Evolutionary conservation across 495 filamentous ascomycete genomes (phyloP).

Genomic region (Hyaloscypha variabilis): DNA sequence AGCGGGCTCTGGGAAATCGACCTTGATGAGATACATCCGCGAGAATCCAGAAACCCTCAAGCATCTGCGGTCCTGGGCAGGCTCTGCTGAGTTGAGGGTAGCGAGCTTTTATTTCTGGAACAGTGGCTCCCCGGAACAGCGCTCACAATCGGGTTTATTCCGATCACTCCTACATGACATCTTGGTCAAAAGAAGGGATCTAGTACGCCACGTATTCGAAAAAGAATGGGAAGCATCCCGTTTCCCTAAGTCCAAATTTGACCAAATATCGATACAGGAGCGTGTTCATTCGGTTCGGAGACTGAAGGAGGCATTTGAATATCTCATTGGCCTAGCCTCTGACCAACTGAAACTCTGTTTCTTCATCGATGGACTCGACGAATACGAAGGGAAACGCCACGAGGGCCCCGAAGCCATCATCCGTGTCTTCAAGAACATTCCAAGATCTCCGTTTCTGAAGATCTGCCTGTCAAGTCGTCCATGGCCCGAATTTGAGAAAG

Average conservation of each 20-base stretch:
- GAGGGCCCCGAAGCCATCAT: slow-evolving; percentile 29
- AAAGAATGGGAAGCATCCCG: not conserved
- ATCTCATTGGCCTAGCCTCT: not conserved
- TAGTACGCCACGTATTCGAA: not conserved
- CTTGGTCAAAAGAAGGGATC: not conserved
- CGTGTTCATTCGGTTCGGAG: slow-evolving; percentile 5
- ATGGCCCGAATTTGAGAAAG: slow-evolving; percentile 45
- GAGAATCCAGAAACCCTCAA: slow-evolving; percentile 22
- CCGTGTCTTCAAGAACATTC: slow-evolving; percentile 31
- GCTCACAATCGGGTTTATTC: slow-evolving; percentile 42
- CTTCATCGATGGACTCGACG: slow-evolving; percentile 41
- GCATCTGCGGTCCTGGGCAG: slow-evolving; percentile 29
- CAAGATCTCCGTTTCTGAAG: slow-evolving; percentile 27
- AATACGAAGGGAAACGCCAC: slow-evolving; percentile 29
- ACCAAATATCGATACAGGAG: not conserved
- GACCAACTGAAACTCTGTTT: slow-evolving; percentile 17
- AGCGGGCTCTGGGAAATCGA: slow-evolving; percentile 42
- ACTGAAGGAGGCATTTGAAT: not conserved
- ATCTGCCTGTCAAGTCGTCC: slow-evolving; percentile 40
- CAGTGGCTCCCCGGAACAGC: slow-evolving; percentile 40
- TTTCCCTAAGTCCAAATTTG: not conserved
- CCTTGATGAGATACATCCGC: slow-evolving; percentile 40
- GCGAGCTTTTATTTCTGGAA: slow-evolving; percentile 45
- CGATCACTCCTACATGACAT: slow-evolving; percentile 39
- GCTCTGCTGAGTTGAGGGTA: slow-evolving; percentile 1